Base-by-base conservation (phyloP, 345 rosid species). In the Corchorus olitorius region DNA sequence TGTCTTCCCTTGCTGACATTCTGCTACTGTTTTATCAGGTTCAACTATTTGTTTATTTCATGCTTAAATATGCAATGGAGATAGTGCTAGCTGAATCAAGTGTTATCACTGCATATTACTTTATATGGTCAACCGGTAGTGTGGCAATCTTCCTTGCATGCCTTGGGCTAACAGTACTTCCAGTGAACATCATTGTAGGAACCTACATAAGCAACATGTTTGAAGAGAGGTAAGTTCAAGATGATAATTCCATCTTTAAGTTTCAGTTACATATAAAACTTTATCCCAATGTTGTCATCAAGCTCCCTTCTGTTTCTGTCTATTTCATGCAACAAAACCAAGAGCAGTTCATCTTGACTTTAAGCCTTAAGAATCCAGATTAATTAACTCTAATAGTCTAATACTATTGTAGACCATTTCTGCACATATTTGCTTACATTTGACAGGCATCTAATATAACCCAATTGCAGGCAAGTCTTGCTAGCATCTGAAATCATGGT, bases 21-120 rank as follows among this genome's bases (percentile, higher is more conserved):
- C 10, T 63, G 74, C 8, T 54, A 45, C 41, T 65, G 34, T 55
- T 65, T 67, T 0, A 3, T 63, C 82, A 92, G 97, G 97, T 90
- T 78, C 94, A 92, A 73, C 74, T 92, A 70, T 79, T 90, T 73
- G 84, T 92, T 70, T 92, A 92, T 78, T 92, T 92, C 83, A 92
- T 92, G 97, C 92, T 92, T 77, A 92, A 92, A 67, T 92, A 89
- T 65, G 94, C 86, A 8, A 90, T 92, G 97, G 97, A 92, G 88
- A 82, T 92, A 80, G 79, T 92, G 76, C 87, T 92, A n/a, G 88
- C 97, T 16, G 97, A 92, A 80, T 82, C 94, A 17, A 90, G 97
- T 73, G 94, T 92, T 64, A 67, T 92, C 81, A 89, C 94, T 62
- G 19, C 84, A 15, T 85, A 89, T 77, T 92, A 92, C 85, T 92